Base-by-base conservation (phyloP, 495 filamentous ascomycete genomes). In the Aspergillus baeticus region DNA sequence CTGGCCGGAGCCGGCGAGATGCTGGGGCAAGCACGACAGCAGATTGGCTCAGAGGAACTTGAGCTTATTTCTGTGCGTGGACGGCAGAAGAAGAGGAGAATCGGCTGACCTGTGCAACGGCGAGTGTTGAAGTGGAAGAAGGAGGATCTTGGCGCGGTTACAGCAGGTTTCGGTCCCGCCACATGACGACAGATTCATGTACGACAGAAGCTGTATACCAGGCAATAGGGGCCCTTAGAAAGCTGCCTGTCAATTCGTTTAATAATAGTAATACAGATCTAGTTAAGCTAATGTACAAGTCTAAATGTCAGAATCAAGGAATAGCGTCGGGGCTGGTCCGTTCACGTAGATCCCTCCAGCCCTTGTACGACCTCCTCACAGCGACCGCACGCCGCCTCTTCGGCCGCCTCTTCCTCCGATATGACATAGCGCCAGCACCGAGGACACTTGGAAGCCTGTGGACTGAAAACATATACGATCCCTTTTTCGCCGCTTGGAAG, bases 371-470 rank as follows among this genome's bases (percentile, higher is more conserved):
- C 86, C 2, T 84, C 78, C 54, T 87, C 82, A 69, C 93, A 96
- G 62, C 91, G 78, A 48, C 70, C 70, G 70, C 93, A 96, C 43
- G 95, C 72, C 54, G 70, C 68, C 17, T 86, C 84, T 67, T 85
- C 79, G 34, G 69, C 65, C 10, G 74, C 70, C 21, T 81, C 79
- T 17, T 59, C 29, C 10, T 71, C 58, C 41, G 68, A 64, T 31
- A 78, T 72, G 13, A 84, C 80, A 72, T 87, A 96, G 53, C 87
- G 83, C 94, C 94, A 97, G 73, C 94, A 97, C 41, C 93, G 81
- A 3, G 82, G 78, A 62, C 93, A 98, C 65, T 98, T 98, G 39
- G 72, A 51, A 4, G 82, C 74, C 55, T 75, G 75, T 0, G 92
- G 85, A n/a, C 85, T 83, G 36, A 84, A 71, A 10, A 96, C 86